These are phyloP conservation scores for Cytospora piceae DNA, from an alignment of 2,329 filamentous ascomycete species.

Conservation along the genomic window DNA sequence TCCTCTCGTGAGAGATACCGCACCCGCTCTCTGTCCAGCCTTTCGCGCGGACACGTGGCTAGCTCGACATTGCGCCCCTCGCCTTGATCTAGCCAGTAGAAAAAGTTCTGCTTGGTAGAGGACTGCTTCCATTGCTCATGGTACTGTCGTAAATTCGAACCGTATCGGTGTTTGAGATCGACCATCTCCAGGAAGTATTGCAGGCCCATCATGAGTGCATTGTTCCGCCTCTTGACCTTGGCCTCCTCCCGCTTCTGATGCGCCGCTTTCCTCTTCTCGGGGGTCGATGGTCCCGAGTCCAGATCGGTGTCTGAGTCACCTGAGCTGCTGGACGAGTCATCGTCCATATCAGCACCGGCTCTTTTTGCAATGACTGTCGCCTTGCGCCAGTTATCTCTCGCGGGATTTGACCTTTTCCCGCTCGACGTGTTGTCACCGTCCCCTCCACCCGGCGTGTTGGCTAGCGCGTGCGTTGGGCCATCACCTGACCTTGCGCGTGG, in stretches of 20 bases:
- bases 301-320: conserved; percentile 49
- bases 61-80: conserved; percentile 73
- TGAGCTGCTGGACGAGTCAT: conserved; percentile 42
- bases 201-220: conserved; percentile 79
- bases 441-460: conserved; percentile 23
- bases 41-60: conserved; percentile 71
- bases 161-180: conserved; percentile 84
- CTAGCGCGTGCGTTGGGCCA: conserved; percentile 7
- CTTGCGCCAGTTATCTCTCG: conserved; percentile 76
- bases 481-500: conserved; percentile 44
- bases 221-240: conserved; percentile 62
- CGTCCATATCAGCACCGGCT: conserved; percentile 69
- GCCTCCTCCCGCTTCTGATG: conserved; percentile 50
- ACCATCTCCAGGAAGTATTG: conserved; percentile 88
- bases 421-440: conserved; percentile 24
- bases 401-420: conserved; percentile 41
- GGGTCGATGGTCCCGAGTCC: conserved; percentile 37
- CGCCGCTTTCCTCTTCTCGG: conserved; percentile 44
- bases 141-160: conserved; percentile 78
- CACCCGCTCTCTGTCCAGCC: conserved; percentile 77
- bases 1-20: conserved; percentile 85
- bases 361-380: conserved; percentile 70
- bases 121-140: conserved; percentile 80
- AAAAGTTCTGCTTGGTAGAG: conserved; percentile 84
- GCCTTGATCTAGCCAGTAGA: conserved; percentile 89